Evolutionary conservation across 495 filamentous ascomycete genomes (phyloP), one percentile per base, ranked within the genome.

Genomic region (Massariosphaeria phaeospora): DNA sequence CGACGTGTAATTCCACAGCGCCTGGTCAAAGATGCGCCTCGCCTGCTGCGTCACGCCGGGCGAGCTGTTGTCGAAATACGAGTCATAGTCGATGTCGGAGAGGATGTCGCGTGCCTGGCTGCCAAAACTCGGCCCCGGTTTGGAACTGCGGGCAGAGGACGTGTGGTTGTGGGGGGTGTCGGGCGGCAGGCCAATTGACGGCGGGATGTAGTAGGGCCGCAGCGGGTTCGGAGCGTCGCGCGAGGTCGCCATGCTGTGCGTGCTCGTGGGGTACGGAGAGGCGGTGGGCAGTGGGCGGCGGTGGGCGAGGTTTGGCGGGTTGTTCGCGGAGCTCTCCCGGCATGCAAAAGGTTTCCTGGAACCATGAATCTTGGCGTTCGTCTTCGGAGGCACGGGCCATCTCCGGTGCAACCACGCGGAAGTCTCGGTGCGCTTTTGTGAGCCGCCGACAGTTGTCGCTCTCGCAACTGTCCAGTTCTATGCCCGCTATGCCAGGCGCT

Each of bases 131-230:
- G 70, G 57, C 63, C 69, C 69, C 49, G 70, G 57, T 63, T 63
- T 60, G 21, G 48, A 23, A 2, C 41, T 17, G 42, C 45, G 45
- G 9, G 62, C 57, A 10, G 51, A 31, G 9, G 66, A 38, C 9
- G 52, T 51, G 26, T 49, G 33, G 25, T 55, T 59, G 23, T 55
- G 35, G 17, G 59, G 27, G 9, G 52, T 12, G 27, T 67, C 59
- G 11, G 66, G 55, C 10, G 66, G 61, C 15, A 81, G 76, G 23
- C 85, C 82, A 49, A 90, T 82, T 2, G 88, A 80, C 3, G 90
- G 89, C 18, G 91, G 90, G 59, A 89, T 82, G 72, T 98, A 96
- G 72, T 98, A 98, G 0, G 93, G 93, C 55, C 93, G 79, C 39
- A 97, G 76, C 52, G 93, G 93, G 70, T 98, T 97, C 50, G 86